Evolutionary conservation across 2,329 filamentous ascomycete species (phyloP).

Genomic region (Pseudogymnoascus sp.): DNA sequence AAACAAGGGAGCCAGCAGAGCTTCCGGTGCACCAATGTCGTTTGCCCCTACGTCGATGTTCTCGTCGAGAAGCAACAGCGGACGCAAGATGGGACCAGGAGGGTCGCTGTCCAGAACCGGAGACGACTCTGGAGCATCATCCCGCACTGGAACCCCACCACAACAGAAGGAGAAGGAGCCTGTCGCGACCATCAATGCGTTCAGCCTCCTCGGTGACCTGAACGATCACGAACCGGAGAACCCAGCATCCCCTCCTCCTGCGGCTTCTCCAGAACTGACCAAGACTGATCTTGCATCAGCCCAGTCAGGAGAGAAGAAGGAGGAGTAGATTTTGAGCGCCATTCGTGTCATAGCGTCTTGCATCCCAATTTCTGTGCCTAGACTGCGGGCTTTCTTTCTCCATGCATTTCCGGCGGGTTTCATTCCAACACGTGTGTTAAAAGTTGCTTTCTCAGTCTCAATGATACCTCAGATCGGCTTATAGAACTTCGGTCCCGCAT

Average conservation of each 20-base stretch:
- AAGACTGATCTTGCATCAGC: conserved; percentile 49
- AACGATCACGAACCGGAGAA: conserved; percentile 46
- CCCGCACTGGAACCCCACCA: conserved; percentile 81
- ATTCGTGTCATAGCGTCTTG: conserved; percentile 26
- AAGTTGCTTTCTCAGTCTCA: conserved; percentile 35
- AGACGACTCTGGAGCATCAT: conserved; percentile 81
- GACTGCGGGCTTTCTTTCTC: conserved; percentile 33
- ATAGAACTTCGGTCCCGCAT: conserved; percentile 29
- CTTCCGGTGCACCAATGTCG: conserved; percentile 42
- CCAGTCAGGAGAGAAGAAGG: conserved; percentile 39
- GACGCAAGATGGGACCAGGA: conserved; percentile 69
- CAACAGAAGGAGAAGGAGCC: conserved; percentile 55
- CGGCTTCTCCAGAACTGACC: conserved; percentile 56
- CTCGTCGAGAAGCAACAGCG: conserved; percentile 82
- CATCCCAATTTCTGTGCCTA: conserved; percentile 38
- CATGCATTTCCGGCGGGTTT: conserved; percentile 37
- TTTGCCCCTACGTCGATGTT: conserved; percentile 85
- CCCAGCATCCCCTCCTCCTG: conserved; percentile 62
- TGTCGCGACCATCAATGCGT: conserved; percentile 75
- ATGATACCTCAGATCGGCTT: conserved; percentile 36
- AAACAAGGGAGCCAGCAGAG: conserved; percentile 51
- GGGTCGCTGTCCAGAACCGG: conserved; percentile 63
- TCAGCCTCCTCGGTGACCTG: conserved; percentile 48
- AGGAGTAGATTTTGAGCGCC: conserved; percentile 8
- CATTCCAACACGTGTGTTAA: conserved; percentile 35